Conservation (phyloP, 2,329 filamentous ascomycete species). For the Metarhizium robertsii region DNA sequence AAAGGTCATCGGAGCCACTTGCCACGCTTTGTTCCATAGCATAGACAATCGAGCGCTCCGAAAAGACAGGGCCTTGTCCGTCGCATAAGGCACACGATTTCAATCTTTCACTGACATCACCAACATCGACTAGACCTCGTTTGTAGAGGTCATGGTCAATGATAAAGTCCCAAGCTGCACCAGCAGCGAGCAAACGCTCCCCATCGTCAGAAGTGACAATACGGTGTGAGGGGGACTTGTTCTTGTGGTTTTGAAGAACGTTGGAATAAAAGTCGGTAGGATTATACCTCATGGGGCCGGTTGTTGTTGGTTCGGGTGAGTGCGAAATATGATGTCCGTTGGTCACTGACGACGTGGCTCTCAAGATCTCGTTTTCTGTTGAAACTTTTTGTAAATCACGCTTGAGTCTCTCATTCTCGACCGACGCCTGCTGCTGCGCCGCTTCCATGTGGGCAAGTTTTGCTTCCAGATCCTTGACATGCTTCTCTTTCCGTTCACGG, state of each 20-base stretch:
- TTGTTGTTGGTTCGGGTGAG: constrained; percentile 39
- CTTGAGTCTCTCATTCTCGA: constrained; percentile 82
- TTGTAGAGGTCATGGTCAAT: constrained; percentile 70
- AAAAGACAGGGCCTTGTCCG: constrained; percentile 80
- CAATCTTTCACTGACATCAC: constrained; percentile 68
- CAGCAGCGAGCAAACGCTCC: constrained; percentile 61
- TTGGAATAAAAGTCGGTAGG: constrained; percentile 64
- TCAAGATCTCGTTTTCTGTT: constrained; percentile 88
- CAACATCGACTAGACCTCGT: constrained; percentile 71
- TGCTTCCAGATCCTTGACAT: constrained; percentile 85
- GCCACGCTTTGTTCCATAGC: constrained; percentile 74
- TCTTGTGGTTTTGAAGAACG: constrained; percentile 50
- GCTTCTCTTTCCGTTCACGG: constrained; percentile 88
- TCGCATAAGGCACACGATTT: constrained; percentile 72
- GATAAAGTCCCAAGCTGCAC: constrained; percentile 84
- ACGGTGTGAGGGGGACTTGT: constrained; percentile 59
- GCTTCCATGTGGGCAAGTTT: constrained; percentile 73
- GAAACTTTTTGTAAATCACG: constrained; percentile 73
- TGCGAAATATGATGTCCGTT: constrained; percentile 26
- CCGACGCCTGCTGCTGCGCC: constrained; percentile 59
- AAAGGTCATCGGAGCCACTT: constrained; percentile 67
- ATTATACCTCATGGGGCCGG: constrained; percentile 61
- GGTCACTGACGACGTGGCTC: constrained; percentile 55
- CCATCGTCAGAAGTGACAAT: constrained; percentile 57
- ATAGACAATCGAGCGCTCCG: constrained; percentile 60